Base-by-base conservation (phyloP, 768 basidiomycete genomes). In the Boletus coccyginus region DNA sequence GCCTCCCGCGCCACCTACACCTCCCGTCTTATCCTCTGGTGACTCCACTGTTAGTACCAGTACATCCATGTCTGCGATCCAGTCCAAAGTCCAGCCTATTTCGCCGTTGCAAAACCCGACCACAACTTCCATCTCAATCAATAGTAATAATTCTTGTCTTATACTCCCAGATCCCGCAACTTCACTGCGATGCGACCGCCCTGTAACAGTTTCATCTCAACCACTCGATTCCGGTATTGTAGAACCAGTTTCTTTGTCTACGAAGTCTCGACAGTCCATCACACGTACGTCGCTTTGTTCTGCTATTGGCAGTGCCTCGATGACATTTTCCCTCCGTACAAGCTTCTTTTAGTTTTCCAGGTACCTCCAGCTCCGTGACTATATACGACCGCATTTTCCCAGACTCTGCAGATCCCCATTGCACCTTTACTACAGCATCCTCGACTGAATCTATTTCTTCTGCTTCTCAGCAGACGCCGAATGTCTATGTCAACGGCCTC, bases 401-500 rank as follows among this genome's bases (percentile, higher is more conserved):
- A 7, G 58, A 57, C 27, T 52, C 58, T 11, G 24, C 47, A 42
- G 55, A 68, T 31, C 59, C 65, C 24, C 41, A 53, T 31, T 53
- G 29, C 50, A 50, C 60, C 31, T 47, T 60, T 42, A 53, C 45
- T 31, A 41, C 61, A n/a, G 44, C 52, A 24, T 51, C 62, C 7
- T 64, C 60, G 32, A 56, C 56, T 3, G 65, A 64, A 42, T 55
- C 52, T 3, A 38, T 61, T 35, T 50, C 56, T 1, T 13, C 55
- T 17, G 54, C 50, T 13, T 62, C 63, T 46, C 57, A 66, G 41
- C 65, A 62, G 24, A 84, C 88, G 1, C 88, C 91, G 1, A 93
- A 93, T 62, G 87, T 93, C 0, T 93, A 93, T 68, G 92, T 93
- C 74, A 93, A 93, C 64, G 91, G 91, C 13, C 80, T 94, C 16